A percentile compares a stretch with the other conserved stretches of the same genome.
These are phyloP conservation scores for Botrytis pseudocinerea DNA, from an alignment of 2,329 filamentous ascomycete genomes.

Conservation along the genomic window DNA sequence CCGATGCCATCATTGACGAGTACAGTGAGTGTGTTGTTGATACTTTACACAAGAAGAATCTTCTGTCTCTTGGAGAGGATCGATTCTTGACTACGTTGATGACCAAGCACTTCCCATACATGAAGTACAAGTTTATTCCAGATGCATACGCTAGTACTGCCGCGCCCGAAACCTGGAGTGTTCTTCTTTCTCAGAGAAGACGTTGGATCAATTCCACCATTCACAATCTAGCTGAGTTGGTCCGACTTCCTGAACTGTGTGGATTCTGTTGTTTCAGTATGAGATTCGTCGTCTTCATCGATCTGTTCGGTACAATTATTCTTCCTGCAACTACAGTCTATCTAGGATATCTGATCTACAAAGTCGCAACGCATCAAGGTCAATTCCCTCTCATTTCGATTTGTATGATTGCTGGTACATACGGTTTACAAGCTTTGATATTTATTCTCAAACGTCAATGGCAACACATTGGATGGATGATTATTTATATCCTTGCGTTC, in stretches of 20 bases:
- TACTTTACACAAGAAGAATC: slow-evolving; percentile 91
- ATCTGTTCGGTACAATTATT: slow-evolving; percentile 89
- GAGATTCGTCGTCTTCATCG: slow-evolving; percentile 94
- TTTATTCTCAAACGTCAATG: slow-evolving; percentile 97
- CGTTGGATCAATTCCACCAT: slow-evolving; percentile 99
- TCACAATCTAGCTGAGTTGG: slow-evolving; percentile 90
- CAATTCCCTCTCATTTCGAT: slow-evolving; percentile 86
- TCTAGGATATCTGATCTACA: slow-evolving; percentile 83
- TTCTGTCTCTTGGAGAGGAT: slow-evolving; percentile 92
- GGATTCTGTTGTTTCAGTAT: slow-evolving; percentile 99
- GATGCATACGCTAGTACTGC: slow-evolving; percentile 93
- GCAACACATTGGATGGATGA: slow-evolving; percentile 99
- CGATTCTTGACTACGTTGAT: slow-evolving; percentile 95
- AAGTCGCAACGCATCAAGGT: slow-evolving; percentile 65
- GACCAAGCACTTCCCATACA: slow-evolving; percentile 94
- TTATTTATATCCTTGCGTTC: slow-evolving; percentile 95
- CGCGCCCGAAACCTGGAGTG: slow-evolving; percentile 90
- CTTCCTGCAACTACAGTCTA: slow-evolving; percentile 88
- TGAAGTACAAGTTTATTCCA: slow-evolving; percentile 94
- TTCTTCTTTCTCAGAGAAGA: slow-evolving; percentile 94
- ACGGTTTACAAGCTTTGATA: slow-evolving; percentile 92
- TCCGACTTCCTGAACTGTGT: slow-evolving; percentile 89
- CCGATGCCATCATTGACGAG: slow-evolving; percentile 81
- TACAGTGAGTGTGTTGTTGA: slow-evolving; percentile 89
- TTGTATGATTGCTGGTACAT: slow-evolving; percentile 84